Conservation (phyloP, 371 early-diverging fungal species). For the Coemansia sp. region DNA sequence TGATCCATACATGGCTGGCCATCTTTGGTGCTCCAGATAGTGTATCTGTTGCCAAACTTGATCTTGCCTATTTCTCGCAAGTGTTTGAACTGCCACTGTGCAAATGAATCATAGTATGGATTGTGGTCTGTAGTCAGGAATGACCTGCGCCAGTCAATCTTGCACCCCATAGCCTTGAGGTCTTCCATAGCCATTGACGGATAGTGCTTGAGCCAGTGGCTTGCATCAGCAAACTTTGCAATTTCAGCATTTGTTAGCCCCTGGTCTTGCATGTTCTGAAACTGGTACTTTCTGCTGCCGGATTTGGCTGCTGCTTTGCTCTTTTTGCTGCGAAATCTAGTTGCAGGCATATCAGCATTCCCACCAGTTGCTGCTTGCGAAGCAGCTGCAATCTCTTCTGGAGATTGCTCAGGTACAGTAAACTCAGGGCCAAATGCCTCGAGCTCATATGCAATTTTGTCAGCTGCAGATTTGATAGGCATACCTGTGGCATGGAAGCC, state of each 20-base stretch:
- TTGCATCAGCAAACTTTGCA: constrained; percentile 93
- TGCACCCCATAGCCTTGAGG: constrained; percentile 82
- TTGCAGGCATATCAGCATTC: too few species aligned
- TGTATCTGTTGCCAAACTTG: constrained; percentile 98
- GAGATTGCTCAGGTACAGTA: too few species aligned
- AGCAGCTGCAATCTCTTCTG: too few species aligned
- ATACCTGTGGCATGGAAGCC: constrained; percentile 99
- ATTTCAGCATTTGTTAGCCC: constrained; percentile 91
- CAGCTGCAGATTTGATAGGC: constrained; percentile 99
- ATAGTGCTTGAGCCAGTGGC: constrained; percentile 97
- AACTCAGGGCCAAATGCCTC: too few species aligned
- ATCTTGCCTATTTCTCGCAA: constrained; percentile 80
- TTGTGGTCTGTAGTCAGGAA: constrained; percentile 99
- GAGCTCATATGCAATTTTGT: constrained; percentile 95
- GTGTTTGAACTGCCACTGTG: constrained; percentile 99
- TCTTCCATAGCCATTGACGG: constrained; percentile 89
- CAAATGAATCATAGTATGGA: constrained; percentile 99
- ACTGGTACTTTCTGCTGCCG: constrained; percentile 85
- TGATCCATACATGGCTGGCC: constrained; percentile 99
- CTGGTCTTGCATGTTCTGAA: constrained; percentile 93
- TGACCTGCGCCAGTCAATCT: constrained; percentile 97
- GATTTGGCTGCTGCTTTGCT: constrained; percentile 90
- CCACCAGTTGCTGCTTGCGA: too few species aligned
- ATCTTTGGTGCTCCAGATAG: constrained; percentile 96
- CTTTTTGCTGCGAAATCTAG: constrained; percentile 61